These are phyloP conservation scores for Neofusicoccum sp. DNA, from an alignment of 2,329 filamentous ascomycete species.

Conservation along the genomic window DNA sequence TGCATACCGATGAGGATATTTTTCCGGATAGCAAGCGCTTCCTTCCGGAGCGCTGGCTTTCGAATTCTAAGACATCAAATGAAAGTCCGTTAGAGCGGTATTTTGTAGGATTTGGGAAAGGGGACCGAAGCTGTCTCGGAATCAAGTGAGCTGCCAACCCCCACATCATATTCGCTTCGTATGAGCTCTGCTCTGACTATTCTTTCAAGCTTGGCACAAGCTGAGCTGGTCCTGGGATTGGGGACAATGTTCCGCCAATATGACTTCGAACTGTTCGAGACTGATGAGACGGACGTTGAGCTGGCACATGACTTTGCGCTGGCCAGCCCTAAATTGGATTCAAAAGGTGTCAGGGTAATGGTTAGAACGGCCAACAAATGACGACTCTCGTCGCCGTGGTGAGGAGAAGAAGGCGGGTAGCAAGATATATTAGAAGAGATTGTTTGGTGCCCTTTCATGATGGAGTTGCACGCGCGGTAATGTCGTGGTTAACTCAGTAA, in stretches of 20 bases:
- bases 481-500: too few species aligned
- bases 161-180: background rate
- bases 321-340: conserved; percentile 22
- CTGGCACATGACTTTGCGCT: conserved; percentile 26
- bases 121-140: conserved; percentile 44
- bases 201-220: background rate
- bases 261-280: conserved; percentile 15
- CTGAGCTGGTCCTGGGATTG: background rate
- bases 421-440: too few species aligned
- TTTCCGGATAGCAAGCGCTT: conserved; percentile 38
- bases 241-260: background rate
- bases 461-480: too few species aligned
- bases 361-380: background rate
- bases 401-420: too few species aligned
- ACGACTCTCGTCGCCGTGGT: too few species aligned
- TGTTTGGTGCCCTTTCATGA: too few species aligned
- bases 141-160: conserved; percentile 27
- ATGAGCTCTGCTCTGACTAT: background rate
- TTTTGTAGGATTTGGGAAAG: conserved; percentile 42
- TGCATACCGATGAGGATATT: conserved; percentile 36
- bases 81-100: conserved; percentile 39
- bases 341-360: conserved; percentile 25
- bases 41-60: conserved; percentile 44
- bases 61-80: conserved; percentile 27
- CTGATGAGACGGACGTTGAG: conserved; percentile 20